Conservation (phyloP, 768 basidiomycete species). For the Mycena floridula region DNA sequence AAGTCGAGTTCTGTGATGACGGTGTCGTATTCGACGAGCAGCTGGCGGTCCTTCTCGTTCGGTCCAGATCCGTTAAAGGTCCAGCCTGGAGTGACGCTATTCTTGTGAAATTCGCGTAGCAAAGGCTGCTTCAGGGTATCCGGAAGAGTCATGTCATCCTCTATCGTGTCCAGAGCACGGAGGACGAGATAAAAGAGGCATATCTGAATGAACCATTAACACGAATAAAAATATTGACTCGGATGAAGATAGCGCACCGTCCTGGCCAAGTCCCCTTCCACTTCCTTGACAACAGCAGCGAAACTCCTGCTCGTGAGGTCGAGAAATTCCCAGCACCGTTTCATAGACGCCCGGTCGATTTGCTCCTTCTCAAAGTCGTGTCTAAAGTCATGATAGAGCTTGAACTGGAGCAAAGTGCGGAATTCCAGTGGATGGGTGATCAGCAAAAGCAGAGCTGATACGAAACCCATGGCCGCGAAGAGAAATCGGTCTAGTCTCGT, state of each 20-base stretch:
- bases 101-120: slow-evolving; percentile 75
- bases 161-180: slow-evolving; percentile 92
- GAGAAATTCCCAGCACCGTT: slow-evolving; percentile 83
- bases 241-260: slow-evolving; percentile 60
- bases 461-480: slow-evolving; percentile 47
- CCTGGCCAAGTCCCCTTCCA: slow-evolving; percentile 91
- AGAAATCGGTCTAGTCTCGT: no score
- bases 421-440: slow-evolving; percentile 83
- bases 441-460: slow-evolving; percentile 59
- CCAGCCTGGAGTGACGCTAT: slow-evolving; percentile 82
- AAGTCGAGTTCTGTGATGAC: slow-evolving; percentile 76
- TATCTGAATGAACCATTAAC: slow-evolving; percentile 43
- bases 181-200: slow-evolving; percentile 94
- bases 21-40: slow-evolving; percentile 77
- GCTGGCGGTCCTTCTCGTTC: slow-evolving; percentile 80
- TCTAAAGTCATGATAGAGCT: slow-evolving; percentile 72
- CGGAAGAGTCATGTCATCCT: slow-evolving; percentile 96
- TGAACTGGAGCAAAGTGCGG: slow-evolving; percentile 76
- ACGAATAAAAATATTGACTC: no score
- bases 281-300: slow-evolving; percentile 88
- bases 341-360: slow-evolving; percentile 83
- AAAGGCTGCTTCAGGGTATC: slow-evolving; percentile 83
- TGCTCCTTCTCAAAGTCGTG: slow-evolving; percentile 74
- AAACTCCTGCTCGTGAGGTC: slow-evolving; percentile 90
- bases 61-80: slow-evolving; percentile 77